Evolutionary conservation across 257 asterid species (phyloP).

Genomic region (Solanum etuberosum): DNA sequence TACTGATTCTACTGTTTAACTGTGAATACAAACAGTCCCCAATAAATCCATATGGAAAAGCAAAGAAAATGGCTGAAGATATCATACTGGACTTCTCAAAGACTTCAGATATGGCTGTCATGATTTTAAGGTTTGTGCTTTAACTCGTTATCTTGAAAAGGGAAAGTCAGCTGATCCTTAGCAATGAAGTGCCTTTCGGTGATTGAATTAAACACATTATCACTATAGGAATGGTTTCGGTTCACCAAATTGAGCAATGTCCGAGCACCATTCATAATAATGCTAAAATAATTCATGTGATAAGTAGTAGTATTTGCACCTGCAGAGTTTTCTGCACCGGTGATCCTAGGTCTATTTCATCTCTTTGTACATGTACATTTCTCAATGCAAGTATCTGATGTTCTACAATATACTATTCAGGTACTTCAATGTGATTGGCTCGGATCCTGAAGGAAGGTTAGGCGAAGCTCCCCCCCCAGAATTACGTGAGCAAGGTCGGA

Average conservation of each 20-base stretch:
- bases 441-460: conserved; percentile 74
- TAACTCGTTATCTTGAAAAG: neutral
- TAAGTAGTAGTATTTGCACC: neutral
- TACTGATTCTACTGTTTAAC: neutral
- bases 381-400: neutral
- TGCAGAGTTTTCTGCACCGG: neutral
- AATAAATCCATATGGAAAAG: conserved; percentile 88
- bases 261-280: neutral
- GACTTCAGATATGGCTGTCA: conserved; percentile 81
- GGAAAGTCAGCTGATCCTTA: neutral
- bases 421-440: conserved; percentile 92
- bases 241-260: neutral
- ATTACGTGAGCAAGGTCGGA: conserved; percentile 85
- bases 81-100: conserved; percentile 75
- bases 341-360: neutral
- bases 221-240: neutral
- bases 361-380: neutral
- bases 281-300: neutral
- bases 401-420: conserved; percentile 18
- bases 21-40: conserved; percentile 36
- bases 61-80: conserved; percentile 98
- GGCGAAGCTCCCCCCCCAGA: conserved; percentile 97
- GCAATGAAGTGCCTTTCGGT: neutral
- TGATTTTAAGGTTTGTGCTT: conserved; percentile 57
- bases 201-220: neutral